Evolutionary conservation across 2,329 filamentous ascomycete genomes (phyloP), one percentile per base, ranked within the genome.

Genomic region (Xylariaceae sp.): DNA sequence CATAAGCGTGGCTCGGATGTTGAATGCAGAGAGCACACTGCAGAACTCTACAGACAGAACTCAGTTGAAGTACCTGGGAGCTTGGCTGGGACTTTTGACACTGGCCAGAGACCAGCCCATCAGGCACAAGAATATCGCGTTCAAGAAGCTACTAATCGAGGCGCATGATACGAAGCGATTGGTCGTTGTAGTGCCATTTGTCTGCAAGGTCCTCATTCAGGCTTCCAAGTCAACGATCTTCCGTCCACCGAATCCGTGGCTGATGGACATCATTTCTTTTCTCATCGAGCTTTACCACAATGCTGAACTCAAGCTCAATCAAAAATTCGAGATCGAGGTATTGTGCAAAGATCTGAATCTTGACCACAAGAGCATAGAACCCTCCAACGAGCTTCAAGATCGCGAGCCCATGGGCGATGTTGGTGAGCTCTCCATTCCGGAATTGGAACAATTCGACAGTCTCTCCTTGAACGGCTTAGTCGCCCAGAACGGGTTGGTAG

Each of bases 271-370:
- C 48, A 84, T 99, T 50, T 83, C 89, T 58, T 77, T 97, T 7
- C 79, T 99, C 34, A 89, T 96, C 63, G 95, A 99, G 66, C 79
- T 99, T 4, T 99, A 99, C 65, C 88, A 96, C 65, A 88, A 89
- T 63, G 90, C 90, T 13, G 93, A 97, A 62, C 76, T 99, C 50
- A 97, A 97, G 69, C 81, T 99, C 36, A 97, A 97, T 61, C 85
- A 96, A 47, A 99, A 97, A 64, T 99, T 99, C 63, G 94, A 99
- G 70, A 97, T 99, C 52, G 94, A 99, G 71, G 92, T 99, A 22
- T 80, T 99, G 19, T 99, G 92, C 76, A 95, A 95, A 67, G 92
- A 92, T 12, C 76, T 99, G 14, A 87, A 87, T 49, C 78, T 97
- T n/a, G 91, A 97, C 57, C 88, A 96, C 71, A 96, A 95, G 73